Evolutionary conservation across 805 yeast species (phyloP), one percentile per base, ranked within the genome.

Genomic region (Saccharomycopsis sp.): DNA sequence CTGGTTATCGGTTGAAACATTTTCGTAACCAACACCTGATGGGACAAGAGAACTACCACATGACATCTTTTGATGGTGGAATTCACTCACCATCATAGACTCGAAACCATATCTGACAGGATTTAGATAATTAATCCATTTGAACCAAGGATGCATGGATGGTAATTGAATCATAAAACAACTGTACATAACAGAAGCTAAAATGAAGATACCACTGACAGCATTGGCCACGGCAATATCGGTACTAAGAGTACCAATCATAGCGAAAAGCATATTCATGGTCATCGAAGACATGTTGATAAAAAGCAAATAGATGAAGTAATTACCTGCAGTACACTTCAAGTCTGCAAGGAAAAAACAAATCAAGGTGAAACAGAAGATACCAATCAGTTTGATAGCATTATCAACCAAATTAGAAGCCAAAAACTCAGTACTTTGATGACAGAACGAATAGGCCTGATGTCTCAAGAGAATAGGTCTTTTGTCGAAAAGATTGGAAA

Each of bases 371-470:
- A 83, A 84, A 22, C 69, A 64, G 22, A 80, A 66, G 29, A 76
- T 66, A 44, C 78, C 74, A 38, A 76, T 62, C 34, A 80, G 61
- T 70, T 86, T 86, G 57, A 82, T 75, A 2, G 93, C 92, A 60
- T 87, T 69, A 55, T 82, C 85, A 2, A 88, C 78, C 2, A 85
- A 60, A 52, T 83, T 74, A 3, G 82, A 74, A 0, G 89, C 85
- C 2, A 87, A 64, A 0, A 89, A 87, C 66, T 87, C 93, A 2
- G 89, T 83, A 14, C 89, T 78, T 2, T 92, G 91, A 59, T 84
- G 83, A 68, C 86, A 89, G 59, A 87, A 77, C 0, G 89, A 83
- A 64, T 85, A 88, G 54, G 79, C 78, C 66, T 84, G 83, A 68
- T 88, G 96, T 66, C 88, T 87, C 64, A 79, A 80, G 25, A 86